phyloP scores from a whole-genome alignment of 805 yeast species.

The Tetrapisispora iriomotensis region DNA sequence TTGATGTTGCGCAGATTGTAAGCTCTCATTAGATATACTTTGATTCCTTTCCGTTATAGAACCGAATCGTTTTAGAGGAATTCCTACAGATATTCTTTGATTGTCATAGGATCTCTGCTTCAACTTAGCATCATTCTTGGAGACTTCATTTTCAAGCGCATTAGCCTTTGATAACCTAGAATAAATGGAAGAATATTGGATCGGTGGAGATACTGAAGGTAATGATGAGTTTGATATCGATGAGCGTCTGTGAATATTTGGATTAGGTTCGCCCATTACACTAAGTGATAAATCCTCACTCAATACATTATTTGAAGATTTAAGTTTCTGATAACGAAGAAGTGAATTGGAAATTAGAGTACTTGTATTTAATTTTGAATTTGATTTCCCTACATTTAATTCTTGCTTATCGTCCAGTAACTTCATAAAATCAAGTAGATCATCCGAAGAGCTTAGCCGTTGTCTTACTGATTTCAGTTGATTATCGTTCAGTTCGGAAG shows the following conservation, averaged over 20 bases:
- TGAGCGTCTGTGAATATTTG: conserved; percentile 9
- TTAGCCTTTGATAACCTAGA: conserved; percentile 19
- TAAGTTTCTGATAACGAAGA: conserved; percentile 42
- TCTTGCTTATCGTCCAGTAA: conserved; percentile 59
- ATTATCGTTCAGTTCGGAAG: conserved; percentile 23
- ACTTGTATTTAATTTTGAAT: conserved; percentile 7
- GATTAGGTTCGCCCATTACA: conserved; percentile 23
- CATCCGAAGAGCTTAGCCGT: conserved; percentile 19
- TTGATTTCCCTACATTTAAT: conserved; percentile 27
- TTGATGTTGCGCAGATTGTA: background rate
- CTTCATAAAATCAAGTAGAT: conserved; percentile 59
- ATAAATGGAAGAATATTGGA: conserved; percentile 23
- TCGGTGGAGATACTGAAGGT: conserved; percentile 23
- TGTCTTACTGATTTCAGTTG: conserved; percentile 6
- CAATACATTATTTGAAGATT: conserved; percentile 42
- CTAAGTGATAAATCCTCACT: conserved; percentile 49
- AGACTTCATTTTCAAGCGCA: conserved; percentile 7
- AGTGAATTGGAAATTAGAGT: conserved; percentile 37
- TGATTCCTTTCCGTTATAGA: too few species aligned
- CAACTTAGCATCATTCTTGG: background rate
- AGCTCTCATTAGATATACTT: conserved; percentile 3
- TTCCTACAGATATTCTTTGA: background rate
- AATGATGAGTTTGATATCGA: conserved; percentile 30
- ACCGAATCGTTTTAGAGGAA: too few species aligned
- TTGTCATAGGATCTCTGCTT: background rate